A percentile compares a stretch with the other conserved stretches of the same genome.
These are phyloP conservation scores for Quercus dentata DNA, from an alignment of 306 rosid genomes.

Conservation along the genomic window DNA sequence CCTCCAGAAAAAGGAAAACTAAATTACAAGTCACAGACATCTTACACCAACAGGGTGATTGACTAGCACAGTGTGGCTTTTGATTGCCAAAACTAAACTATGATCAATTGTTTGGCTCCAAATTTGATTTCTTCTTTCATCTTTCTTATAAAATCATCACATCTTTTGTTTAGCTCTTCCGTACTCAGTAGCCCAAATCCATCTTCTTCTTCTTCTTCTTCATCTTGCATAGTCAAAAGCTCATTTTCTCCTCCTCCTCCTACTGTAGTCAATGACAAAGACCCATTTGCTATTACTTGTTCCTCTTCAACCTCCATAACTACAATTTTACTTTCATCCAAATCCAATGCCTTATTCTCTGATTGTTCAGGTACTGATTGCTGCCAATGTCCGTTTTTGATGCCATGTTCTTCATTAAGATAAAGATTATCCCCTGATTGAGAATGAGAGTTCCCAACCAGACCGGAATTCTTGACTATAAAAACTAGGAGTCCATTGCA, in stretches of 20 bases:
- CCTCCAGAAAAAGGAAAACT: neutral
- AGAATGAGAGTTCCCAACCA: conserved; percentile 25
- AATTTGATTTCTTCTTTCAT: conserved; percentile 50
- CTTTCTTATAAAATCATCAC: conserved; percentile 75
- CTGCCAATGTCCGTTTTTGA: neutral
- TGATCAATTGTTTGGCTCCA: conserved; percentile 29
- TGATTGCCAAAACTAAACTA: conserved; percentile 6
- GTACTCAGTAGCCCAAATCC: conserved; percentile 16
- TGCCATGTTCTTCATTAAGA: neutral
- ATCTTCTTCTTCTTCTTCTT: conserved; percentile 23
- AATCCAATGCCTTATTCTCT: neutral
- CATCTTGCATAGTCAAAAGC: neutral
- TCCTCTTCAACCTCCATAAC: neutral
- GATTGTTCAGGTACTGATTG: neutral
- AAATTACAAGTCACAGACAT: neutral
- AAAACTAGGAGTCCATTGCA: conserved; percentile 58
- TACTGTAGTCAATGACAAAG: neutral
- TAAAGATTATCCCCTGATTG: conserved; percentile 3
- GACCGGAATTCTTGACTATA: conserved; percentile 44
- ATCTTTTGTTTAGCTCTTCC: conserved; percentile 73
- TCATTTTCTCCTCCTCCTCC: neutral
- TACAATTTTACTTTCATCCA: neutral
- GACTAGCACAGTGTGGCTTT: conserved; percentile 5
- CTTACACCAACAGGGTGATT: neutral
- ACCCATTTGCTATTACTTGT: neutral